Base-by-base conservation (phyloP, 768 basidiomycete species). In the Phylloporus arenicola region DNA sequence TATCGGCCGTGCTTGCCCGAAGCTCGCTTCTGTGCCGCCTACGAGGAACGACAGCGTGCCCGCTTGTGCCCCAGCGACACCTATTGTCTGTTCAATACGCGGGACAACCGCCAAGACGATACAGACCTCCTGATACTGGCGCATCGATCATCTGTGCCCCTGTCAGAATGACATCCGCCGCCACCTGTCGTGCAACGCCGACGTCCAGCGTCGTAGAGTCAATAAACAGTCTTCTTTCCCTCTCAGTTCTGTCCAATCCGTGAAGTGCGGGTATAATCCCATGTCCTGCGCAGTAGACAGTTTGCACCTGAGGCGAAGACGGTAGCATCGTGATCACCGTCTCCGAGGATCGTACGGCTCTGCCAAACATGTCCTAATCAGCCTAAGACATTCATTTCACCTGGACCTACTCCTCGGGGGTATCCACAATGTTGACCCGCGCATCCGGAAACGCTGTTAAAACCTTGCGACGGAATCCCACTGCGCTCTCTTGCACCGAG, bases 131-230 rank as follows among this genome's bases (percentile, higher is more conserved):
- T 43, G 91, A 93, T 1, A 97, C 93, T 3, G 94, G 94, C 6
- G 94, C 92, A 64, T 97, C 94, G 19, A 96, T 76, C 82, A 96
- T 92, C 35, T 69, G 69, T 7, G 84, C 89, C 22, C 86, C 84
- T 24, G 75, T 69, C 13, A 60, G 50, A 10, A 69, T 71, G 1
- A 88, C 79, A 20, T 75, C 69, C 10, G 64, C 52, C 0, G 91
- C 80, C 11, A 94, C 81, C 27, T 76, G 67, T 37, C 80, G 80
- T 0, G 92, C 84, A 9, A 86, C 81, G 7, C 73, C 73, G 6
- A 93, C 86, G 58, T 95, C 92, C 34, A 94, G 74, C 0, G 94
- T 95, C 9, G 94, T 97, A 8, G 88, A 91, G 68, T 97, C 93
- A 45, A 97, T 88, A 56, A 84, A 82, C 11, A 95, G 63, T 0